Evolutionary conservation across 1,139 yeast species (phyloP), one percentile per base, ranked within the genome.

Genomic region (Yamadazyma jaroonii): DNA sequence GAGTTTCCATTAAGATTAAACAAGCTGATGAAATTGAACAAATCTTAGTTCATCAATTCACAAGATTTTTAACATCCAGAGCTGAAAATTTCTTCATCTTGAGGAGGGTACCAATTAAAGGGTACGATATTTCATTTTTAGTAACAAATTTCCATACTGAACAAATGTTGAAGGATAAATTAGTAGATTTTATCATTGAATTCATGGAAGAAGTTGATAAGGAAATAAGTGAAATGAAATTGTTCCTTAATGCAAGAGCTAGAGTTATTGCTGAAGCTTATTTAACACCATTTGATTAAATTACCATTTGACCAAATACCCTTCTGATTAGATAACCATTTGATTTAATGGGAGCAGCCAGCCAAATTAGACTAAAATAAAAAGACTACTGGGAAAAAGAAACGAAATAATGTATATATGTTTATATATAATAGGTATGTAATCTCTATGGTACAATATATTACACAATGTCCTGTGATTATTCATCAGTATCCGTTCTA

Each of bases 171-270:
- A 92, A 94, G 66, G 92, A 85, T 56, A 94, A 94, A 62, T 76
- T 92, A 55, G 96, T 92, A 35, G 98, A 92, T 61, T 92, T 92
- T 59, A 89, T 92, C 52, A 88, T 92, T 53, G 97, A 92, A 66
- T 92, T 94, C 61, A 90, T 92, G 98, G 98, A 92, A 62, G 98
- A 90, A 54, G 98, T 92, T 20, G 99, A 92, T 63, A 92, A 90
- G 67, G 99, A 92, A 62, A 94, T 92, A 56, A 87, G 96, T 62
- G 99, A 92, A 61, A 94, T 92, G 96, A 94, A 94, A 64, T 74
- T 92, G 59, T 94, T 92, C 61, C 77, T 94, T 61, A 92, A 92
- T 59, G 97, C 98, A 21, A 79, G 99, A 57, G 98, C 99, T 13
- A 84, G 99, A 70, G 94, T 88, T 45, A 94, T 90, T 37, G 99